Evolutionary conservation across 2,329 filamentous ascomycete genomes (phyloP), one percentile per base, ranked within the genome.

Genomic region (Microsporum canis): DNA sequence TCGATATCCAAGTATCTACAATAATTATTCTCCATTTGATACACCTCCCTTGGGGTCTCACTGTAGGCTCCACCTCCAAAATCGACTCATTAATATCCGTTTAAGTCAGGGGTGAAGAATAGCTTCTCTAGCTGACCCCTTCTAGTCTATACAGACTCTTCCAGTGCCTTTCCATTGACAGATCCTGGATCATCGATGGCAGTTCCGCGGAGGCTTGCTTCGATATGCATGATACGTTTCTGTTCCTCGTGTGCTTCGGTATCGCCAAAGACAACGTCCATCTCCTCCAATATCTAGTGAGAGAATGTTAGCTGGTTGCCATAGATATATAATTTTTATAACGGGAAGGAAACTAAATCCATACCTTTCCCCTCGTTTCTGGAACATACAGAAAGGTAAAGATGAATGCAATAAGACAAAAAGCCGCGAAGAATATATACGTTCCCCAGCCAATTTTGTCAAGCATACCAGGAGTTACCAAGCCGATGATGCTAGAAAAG

Each of bases 231-330:
- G 57, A 75, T 73, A 33, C 72, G 70, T 60, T 71, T 64, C 63
- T 74, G 72, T 60, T 75, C 73, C 63, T 75, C 69, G 33, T 75
- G 68, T 0, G 71, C 72, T 14, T 67, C 68, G 1, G 69, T 74
- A 57, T 77, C 75, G 2, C 72, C 72, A 60, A 77, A 77, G 38
- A 76, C 74, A 41, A 73, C 73, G 51, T 83, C 80, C 76, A 84
- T 82, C 62, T 84, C 77, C 68, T 84, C 81, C 10, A 84, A 75
- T 3, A 77, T 83, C 65, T 73, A 17, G 33, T 17, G 10, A 33
- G 10, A 38, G 58, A 45, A 2, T 1, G 8, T 33, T 7, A 63
- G 59, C 31, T 57, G 10, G 12, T 29, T 27, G 36, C 17, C 17
- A 31, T 23, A 3, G 1, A 43, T 39, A 3, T 27, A 27, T 12